These are phyloP conservation scores for Acanthochlamys bracteata DNA, from an alignment of 106 monocot genomes.

Conservation along the genomic window DNA sequence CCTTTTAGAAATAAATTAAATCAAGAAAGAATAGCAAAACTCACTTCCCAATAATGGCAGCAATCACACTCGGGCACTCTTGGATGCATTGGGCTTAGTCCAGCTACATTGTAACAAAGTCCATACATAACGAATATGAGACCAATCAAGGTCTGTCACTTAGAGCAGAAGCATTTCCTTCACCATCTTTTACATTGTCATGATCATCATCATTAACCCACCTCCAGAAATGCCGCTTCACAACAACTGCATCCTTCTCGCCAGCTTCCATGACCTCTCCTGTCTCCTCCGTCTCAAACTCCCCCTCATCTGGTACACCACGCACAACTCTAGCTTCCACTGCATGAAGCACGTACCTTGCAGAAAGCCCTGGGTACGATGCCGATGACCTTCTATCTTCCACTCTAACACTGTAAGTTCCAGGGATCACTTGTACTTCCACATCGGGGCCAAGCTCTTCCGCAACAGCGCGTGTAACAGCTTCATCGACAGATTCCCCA, in stretches of 20 bases:
- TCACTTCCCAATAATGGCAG: no score
- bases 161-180: no score
- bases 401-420: constrained; percentile 28
- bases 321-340: constrained; percentile 54
- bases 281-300: constrained; percentile 72
- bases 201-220: constrained; percentile 39
- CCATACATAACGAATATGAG: no score
- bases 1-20: no score
- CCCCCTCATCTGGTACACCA: constrained; percentile 75
- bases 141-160: no score
- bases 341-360: constrained; percentile 61
- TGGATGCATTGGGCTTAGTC: no score
- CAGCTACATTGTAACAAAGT: no score
- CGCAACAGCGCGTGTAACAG: constrained; percentile 41
- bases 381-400: constrained; percentile 50
- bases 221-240: constrained; percentile 76
- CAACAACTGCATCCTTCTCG: constrained; percentile 24
- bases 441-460: constrained; percentile 53
- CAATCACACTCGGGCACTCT: no score
- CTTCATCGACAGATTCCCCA: constrained; percentile 67
- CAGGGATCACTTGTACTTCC: constrained; percentile 29
- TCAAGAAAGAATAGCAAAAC: no score
- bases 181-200: no score
- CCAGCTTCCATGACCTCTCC: constrained; percentile 37
- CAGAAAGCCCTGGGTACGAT: constrained; percentile 78